These are phyloP conservation scores for Brassica incana DNA, from an alignment of 345 rosid genomes.

Conservation along the genomic window DNA sequence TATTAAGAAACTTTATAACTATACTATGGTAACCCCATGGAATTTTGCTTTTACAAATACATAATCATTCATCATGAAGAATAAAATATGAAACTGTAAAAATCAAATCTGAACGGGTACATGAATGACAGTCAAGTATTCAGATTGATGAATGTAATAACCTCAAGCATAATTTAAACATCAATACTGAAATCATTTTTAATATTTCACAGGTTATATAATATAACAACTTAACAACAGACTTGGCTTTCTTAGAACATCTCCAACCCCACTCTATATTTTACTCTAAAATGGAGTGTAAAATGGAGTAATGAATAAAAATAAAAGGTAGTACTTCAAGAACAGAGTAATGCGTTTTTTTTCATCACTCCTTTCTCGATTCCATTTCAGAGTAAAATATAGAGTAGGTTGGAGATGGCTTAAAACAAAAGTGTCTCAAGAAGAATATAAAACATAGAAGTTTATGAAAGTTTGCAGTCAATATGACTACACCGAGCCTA, in stretches of 20 bases:
- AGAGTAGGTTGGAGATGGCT: background rate
- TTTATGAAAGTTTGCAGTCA: background rate
- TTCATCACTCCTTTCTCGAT: background rate
- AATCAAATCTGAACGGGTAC: background rate
- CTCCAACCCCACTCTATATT: too few species aligned
- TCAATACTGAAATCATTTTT: too few species aligned
- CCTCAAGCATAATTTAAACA: too few species aligned
- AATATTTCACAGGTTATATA: too few species aligned
- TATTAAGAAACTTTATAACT: background rate
- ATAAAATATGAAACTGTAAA: background rate
- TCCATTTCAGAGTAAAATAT: constrained; percentile 39
- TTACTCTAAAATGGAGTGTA: too few species aligned
- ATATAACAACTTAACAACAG: too few species aligned
- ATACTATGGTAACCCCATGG: background rate
- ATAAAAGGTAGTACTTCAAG: too few species aligned
- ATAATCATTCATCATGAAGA: background rate
- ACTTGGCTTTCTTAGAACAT: too few species aligned
- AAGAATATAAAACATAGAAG: background rate
- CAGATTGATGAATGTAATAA: too few species aligned
- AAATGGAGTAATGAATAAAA: too few species aligned
- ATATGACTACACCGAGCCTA: too few species aligned
- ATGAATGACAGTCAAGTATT: background rate
- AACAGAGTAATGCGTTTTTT: too few species aligned
- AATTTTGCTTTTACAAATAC: background rate
- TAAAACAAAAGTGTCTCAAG: background rate